Evolutionary conservation across 2,329 filamentous ascomycete species (phyloP).

Genomic region (Aspergillus pseudoglaucus): DNA sequence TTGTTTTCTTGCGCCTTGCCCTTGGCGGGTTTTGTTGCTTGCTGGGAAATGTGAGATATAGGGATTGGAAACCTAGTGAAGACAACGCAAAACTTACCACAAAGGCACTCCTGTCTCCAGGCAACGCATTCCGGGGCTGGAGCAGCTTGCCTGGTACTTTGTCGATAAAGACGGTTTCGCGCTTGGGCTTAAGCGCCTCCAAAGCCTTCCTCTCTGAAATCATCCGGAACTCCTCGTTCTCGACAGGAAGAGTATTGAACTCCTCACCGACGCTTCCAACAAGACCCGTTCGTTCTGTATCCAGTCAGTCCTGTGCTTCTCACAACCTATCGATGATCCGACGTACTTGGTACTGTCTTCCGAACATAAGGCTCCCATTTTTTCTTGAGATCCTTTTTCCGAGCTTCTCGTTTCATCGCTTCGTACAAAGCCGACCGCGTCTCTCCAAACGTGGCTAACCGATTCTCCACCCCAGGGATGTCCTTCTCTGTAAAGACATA

Average conservation of each 20-base stretch:
- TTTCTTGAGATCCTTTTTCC: conserved; percentile 45
- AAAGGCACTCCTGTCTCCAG: conserved; percentile 35
- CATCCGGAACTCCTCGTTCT: conserved; percentile 62
- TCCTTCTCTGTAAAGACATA: conserved; percentile 93
- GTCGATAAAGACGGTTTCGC: conserved; percentile 48
- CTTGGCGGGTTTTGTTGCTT: conserved; percentile 49
- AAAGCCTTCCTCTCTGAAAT: conserved; percentile 55
- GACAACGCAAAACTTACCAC: conserved; percentile 30
- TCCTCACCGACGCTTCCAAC: conserved; percentile 69
- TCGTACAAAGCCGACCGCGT: conserved; percentile 43
- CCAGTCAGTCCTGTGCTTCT: not conserved
- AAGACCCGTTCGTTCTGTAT: conserved; percentile 68
- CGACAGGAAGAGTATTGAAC: conserved; percentile 65
- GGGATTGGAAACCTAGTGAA: not conserved
- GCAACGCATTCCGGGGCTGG: conserved; percentile 51
- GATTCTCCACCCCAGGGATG: conserved; percentile 64
- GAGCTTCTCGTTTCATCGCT: conserved; percentile 39
- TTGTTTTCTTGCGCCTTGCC: conserved; percentile 64
- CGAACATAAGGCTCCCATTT: conserved; percentile 53
- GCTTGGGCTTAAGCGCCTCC: conserved; percentile 55
- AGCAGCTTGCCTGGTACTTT: conserved; percentile 46
- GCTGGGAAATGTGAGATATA: conserved; percentile 15
- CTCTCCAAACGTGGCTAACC: conserved; percentile 37
- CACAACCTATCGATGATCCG: not conserved
- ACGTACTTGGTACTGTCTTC: conserved; percentile 64